Base-by-base conservation (phyloP, 306 rosid genomes). In the Mimosa pudica region DNA sequence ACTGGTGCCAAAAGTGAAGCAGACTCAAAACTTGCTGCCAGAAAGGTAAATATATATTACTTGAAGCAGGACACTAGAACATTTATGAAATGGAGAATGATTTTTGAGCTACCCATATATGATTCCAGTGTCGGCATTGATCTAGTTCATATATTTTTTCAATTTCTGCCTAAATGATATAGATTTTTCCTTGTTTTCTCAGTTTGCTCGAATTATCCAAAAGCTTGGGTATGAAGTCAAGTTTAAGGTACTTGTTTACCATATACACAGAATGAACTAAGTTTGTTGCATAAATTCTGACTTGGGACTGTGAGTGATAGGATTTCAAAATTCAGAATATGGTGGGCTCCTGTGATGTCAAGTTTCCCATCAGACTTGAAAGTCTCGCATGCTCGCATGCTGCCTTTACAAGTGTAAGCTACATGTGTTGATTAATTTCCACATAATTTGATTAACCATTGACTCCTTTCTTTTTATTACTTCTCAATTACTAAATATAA, bases 241-340 rank as follows among this genome's bases (percentile, higher is more conserved):
- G 74, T 91, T 89, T 70, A 89, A 87, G 93, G 92, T 91, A 86
- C 54, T 38, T 16, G 69, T 30, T 55, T 17, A 17, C 30, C 61
- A n/a, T 7, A n/a, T 18, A 6, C 38, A 57, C 41, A 55, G 33
- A 51, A 33, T 35, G 9, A 11, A 60, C 42, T 62, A 12, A 11
- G 44, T 5, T 12, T 35, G 5, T 32, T 2, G 1, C 5, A 2
- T 61, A 61, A 10, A 55, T 62, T 54, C 61, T 42, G 44, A 63
- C 61, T 44, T 71, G 10, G 69, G 52, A 42, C 49, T 73, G 52
- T 77, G 63, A 44, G 33, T 17, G 16, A 46, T 62, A 91, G 96
- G 93, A 89, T 76, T 91, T 89, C 73, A 87, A 89, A 80, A 91
- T 91, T 82, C 93, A 91, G 84, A 91, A 91, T 71, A 91, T 91